phyloP scores from a whole-genome alignment of 148 eudicot genomes.

The Suaeda aralocaspica region DNA sequence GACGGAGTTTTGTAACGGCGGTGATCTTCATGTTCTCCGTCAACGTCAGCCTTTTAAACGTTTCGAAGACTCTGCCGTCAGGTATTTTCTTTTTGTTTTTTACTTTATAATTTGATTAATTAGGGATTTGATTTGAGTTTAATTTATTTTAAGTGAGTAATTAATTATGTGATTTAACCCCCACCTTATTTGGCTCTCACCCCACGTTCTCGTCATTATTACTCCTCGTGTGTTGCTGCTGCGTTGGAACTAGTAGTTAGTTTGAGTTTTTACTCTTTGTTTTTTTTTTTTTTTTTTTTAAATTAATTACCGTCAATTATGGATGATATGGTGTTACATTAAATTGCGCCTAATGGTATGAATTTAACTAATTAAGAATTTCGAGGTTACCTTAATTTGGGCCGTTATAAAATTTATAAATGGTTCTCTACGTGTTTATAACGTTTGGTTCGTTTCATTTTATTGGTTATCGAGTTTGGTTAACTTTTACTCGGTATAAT shows the following conservation, averaged over 20 bases:
- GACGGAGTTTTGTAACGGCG: conserved; percentile 96
- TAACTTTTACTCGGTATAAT: too few relatives aligned
- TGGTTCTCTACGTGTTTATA: too few relatives aligned
- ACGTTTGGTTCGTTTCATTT: too few relatives aligned
- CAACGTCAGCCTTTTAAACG: conserved; percentile 82
- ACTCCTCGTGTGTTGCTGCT: conserved; percentile 23
- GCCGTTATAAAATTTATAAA: too few relatives aligned
- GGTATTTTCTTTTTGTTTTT: conserved; percentile 38
- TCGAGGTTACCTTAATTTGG: too few relatives aligned
- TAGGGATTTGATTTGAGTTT: too few relatives aligned
- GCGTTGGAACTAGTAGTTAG: neutral
- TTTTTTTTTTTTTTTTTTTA: neutral
- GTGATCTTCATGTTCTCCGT: conserved; percentile 90
- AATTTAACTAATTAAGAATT: too few relatives aligned
- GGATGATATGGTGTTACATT: neutral
- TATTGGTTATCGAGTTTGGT: too few relatives aligned
- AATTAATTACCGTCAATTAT: too few relatives aligned
- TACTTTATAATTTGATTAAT: neutral
- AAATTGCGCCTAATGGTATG: too few relatives aligned
- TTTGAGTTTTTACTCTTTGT: neutral
- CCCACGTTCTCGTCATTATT: conserved; percentile 28
- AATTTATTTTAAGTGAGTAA: neutral
- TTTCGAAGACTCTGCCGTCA: conserved; percentile 77
- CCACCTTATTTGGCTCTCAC: neutral
- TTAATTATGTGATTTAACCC: conserved; percentile 5